Percentiles rank a stretch among this genome's conserved stretches.
These are phyloP conservation scores for Cladophialophora bantiana DNA, from an alignment of 2,329 filamentous ascomycete genomes.

Conservation along the genomic window DNA sequence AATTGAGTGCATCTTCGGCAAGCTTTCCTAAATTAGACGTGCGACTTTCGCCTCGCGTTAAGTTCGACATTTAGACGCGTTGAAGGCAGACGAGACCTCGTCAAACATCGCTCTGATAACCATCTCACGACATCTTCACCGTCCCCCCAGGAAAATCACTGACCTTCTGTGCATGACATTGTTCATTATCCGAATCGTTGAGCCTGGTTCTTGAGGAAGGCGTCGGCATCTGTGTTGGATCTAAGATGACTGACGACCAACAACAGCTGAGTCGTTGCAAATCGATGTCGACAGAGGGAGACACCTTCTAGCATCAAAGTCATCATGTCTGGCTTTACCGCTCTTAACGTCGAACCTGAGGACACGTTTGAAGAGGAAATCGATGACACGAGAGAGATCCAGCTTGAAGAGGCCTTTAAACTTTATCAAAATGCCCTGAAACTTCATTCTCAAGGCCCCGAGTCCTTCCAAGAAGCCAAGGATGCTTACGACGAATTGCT, in stretches of 20 bases:
- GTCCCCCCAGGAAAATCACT: background rate
- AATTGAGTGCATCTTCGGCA: conserved; percentile 13
- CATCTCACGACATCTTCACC: background rate
- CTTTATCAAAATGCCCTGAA: conserved; percentile 91
- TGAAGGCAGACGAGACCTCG: background rate
- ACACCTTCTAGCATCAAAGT: background rate
- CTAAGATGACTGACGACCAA: background rate
- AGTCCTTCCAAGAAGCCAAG: conserved; percentile 75
- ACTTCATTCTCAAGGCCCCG: conserved; percentile 84
- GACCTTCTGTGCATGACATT: background rate
- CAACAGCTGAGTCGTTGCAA: background rate
- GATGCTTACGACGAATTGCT: conserved; percentile 86
- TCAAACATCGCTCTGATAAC: background rate
- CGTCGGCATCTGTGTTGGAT: background rate
- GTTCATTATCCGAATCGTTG: background rate
- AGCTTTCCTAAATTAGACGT: background rate
- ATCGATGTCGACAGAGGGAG: background rate
- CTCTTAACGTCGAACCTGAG: conserved; percentile 84
- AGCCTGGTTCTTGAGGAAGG: background rate
- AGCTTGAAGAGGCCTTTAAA: conserved; percentile 96
- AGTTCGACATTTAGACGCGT: background rate
- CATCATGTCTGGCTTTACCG: conserved; percentile 40
- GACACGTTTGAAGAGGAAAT: conserved; percentile 88
- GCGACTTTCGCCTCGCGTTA: background rate
- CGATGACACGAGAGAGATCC: conserved; percentile 93